Conservation (phyloP, 257 asterid genomes). For the Solanum bulbocastanum region DNA sequence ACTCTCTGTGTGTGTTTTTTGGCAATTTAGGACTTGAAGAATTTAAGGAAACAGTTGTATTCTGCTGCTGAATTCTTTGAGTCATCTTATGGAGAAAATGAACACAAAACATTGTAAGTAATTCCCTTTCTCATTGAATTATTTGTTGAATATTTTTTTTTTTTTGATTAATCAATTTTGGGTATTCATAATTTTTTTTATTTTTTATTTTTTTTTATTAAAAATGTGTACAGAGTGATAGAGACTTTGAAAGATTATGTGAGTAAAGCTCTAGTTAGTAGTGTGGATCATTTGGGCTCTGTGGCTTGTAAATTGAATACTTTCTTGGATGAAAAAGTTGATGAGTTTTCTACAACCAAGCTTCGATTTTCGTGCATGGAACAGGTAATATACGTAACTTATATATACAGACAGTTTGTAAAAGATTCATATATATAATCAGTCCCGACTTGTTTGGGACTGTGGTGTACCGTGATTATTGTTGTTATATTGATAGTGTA, state of each 20-base stretch:
- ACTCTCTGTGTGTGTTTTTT: not conserved
- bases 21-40: constrained; percentile 44
- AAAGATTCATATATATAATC: not conserved
- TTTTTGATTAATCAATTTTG: not conserved
- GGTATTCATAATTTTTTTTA: not conserved
- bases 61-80: constrained; percentile 77
- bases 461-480: not conserved
- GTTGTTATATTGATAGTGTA: not conserved
- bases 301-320: constrained; percentile 52
- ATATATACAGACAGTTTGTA: not conserved
- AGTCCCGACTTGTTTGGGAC: not conserved
- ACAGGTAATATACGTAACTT: constrained; percentile 34
- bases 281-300: constrained; percentile 81
- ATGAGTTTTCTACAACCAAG: constrained; percentile 38
- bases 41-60: constrained; percentile 42
- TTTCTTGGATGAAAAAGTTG: constrained; percentile 46
- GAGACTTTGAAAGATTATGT: constrained; percentile 56
- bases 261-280: constrained; percentile 51
- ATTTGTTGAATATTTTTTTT: not conserved
- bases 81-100: constrained; percentile 35
- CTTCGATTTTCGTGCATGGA: constrained; percentile 41
- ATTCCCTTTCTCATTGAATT: not conserved
- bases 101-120: constrained; percentile 47
- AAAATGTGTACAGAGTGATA: constrained; percentile 31
- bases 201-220: not conserved